A percentile compares a stretch with the other conserved stretches of the same genome.
Evolutionary conservation across 306 rosid genomes (phyloP).

Genomic region (Lablab purpureus): DNA sequence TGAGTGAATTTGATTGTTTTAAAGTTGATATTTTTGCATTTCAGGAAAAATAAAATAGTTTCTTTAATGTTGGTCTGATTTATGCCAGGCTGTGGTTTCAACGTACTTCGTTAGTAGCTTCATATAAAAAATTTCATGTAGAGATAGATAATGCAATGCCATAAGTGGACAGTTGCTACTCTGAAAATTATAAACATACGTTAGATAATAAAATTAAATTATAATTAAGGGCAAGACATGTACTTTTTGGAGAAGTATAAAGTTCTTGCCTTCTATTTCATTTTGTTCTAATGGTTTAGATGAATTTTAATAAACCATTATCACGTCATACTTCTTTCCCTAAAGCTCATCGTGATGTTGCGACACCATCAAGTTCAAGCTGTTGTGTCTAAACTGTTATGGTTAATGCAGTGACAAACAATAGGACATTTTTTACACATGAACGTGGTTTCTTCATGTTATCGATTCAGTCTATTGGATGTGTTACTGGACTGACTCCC

Average conservation of each 20-base stretch:
- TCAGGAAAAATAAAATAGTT: background rate
- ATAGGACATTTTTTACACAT: too few species aligned
- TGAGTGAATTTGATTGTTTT: constrained; percentile 35
- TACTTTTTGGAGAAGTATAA: background rate
- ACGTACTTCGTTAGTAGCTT: background rate
- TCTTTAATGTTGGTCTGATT: background rate
- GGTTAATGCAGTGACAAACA: background rate
- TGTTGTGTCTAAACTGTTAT: background rate
- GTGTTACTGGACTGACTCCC: too few species aligned
- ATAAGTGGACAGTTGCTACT: background rate
- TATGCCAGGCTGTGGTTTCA: background rate
- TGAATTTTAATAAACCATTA: background rate
- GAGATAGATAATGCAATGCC: background rate
- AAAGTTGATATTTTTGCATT: background rate
- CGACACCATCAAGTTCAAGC: background rate
- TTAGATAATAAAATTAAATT: background rate
- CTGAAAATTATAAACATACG: background rate
- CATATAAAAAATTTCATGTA: background rate
- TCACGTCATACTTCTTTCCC: background rate
- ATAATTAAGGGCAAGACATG: background rate
- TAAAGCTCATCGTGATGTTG: background rate
- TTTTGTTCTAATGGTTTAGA: background rate
- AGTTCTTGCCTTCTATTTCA: background rate
- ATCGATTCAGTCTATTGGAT: too few species aligned
- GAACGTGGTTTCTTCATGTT: too few species aligned